Evolutionary conservation across 2,329 filamentous ascomycete genomes (phyloP).

Genomic region (Aspergillus sp.): DNA sequence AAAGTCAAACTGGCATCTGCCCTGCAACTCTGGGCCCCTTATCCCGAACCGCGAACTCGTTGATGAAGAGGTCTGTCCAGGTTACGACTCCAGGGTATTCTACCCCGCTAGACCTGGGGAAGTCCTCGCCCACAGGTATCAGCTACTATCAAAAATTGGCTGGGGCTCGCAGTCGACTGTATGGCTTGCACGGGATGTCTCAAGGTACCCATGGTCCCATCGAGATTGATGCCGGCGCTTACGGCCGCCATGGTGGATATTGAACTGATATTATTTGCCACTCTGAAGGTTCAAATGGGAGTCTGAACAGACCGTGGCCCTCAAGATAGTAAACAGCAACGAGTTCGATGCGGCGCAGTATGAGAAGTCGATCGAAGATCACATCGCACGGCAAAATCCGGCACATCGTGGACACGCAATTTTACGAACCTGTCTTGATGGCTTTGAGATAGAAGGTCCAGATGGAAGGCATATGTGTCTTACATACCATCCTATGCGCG

Average conservation of each 20-base stretch:
- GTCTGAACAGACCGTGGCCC: conserved; percentile 20
- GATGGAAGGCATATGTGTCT: conserved; percentile 34
- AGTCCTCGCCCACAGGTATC: conserved; percentile 36
- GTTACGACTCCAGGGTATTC: conserved; percentile 37
- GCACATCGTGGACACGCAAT: conserved; percentile 21
- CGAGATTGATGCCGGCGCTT: too few relatives aligned
- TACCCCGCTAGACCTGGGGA: conserved; percentile 43
- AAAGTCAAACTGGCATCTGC: background rate
- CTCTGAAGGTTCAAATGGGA: conserved; percentile 13
- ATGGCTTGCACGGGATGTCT: conserved; percentile 44
- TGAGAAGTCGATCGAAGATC: conserved; percentile 29
- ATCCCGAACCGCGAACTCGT: conserved; percentile 19
- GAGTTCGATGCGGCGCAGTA: conserved; percentile 12
- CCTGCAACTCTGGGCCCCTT: background rate
- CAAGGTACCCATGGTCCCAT: conserved; percentile 9
- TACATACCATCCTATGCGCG: conserved; percentile 37
- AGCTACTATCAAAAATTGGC: conserved; percentile 43
- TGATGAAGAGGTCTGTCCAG: conserved; percentile 42
- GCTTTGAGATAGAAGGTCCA: conserved; percentile 21
- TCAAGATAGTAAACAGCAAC: conserved; percentile 30
- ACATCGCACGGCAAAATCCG: conserved; percentile 27
- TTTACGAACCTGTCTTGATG: conserved; percentile 24
- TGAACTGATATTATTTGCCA: background rate
- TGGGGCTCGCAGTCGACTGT: conserved; percentile 45
- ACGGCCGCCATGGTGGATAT: too few relatives aligned